phyloP scores from a whole-genome alignment of 768 basidiomycete genomes.

The Crucibulum laeve region DNA sequence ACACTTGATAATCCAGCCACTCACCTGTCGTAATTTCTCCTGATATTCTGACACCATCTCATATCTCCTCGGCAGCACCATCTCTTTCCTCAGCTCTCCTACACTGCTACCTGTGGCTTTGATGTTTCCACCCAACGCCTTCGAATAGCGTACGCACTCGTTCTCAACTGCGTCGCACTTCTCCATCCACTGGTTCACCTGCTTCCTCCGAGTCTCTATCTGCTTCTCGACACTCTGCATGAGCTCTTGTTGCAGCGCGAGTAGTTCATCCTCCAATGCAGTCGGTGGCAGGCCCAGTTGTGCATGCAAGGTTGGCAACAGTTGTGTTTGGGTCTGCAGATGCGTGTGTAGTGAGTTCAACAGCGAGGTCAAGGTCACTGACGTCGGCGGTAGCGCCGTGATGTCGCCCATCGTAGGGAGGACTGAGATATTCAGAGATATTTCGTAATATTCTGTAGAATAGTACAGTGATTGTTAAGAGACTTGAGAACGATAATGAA shows the following conservation, averaged over 20 bases:
- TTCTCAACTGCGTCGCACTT: slow-evolving; percentile 60
- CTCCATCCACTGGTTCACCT: slow-evolving; percentile 72
- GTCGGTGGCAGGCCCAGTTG: slow-evolving; percentile 80
- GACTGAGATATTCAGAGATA: too few relatives aligned
- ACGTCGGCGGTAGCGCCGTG: slow-evolving; percentile 23
- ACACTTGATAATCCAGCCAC: slow-evolving; percentile 16
- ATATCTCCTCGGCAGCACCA: slow-evolving; percentile 67
- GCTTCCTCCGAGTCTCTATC: slow-evolving; percentile 61
- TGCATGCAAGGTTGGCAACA: slow-evolving; percentile 76
- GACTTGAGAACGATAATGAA: too few relatives aligned
- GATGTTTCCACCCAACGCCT: slow-evolving; percentile 66
- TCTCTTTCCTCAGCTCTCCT: slow-evolving; percentile 67
- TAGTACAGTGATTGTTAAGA: too few relatives aligned
- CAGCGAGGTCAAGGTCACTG: slow-evolving; percentile 52
- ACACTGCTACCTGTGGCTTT: slow-evolving; percentile 64
- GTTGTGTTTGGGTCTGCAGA: slow-evolving; percentile 75
- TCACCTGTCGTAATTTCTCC: slow-evolving; percentile 75
- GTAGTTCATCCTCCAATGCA: slow-evolving; percentile 78
- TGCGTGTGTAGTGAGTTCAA: slow-evolving; percentile 76
- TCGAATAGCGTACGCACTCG: slow-evolving; percentile 62
- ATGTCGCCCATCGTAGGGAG: slow-evolving; percentile 2
- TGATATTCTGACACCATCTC: slow-evolving; percentile 67
- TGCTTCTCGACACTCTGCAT: slow-evolving; percentile 72
- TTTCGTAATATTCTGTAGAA: too few relatives aligned
- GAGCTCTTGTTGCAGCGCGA: slow-evolving; percentile 68